Percentiles rank a stretch among this genome's conserved stretches.
These are phyloP conservation scores for Citrus reticulata DNA, from an alignment of 345 rosid species.

Conservation along the genomic window DNA sequence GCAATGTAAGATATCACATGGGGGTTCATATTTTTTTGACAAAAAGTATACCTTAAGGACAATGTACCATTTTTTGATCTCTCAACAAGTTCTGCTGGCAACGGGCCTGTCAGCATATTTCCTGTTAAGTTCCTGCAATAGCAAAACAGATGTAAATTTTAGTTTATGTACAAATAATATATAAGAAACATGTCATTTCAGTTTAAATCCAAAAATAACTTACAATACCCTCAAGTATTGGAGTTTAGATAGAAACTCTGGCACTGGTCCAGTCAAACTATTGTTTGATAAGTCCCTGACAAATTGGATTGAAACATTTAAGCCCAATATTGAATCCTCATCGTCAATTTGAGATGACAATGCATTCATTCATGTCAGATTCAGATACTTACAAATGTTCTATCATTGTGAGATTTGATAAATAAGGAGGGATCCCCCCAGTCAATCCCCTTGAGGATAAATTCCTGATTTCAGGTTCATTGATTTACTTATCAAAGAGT, in stretches of 20 bases:
- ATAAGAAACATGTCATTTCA: background rate
- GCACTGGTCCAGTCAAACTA: constrained; percentile 21
- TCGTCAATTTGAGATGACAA: background rate
- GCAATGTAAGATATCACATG: too few relatives aligned
- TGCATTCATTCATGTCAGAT: background rate
- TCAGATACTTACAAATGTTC: constrained; percentile 21
- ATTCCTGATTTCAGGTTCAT: constrained; percentile 11
- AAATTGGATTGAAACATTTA: background rate
- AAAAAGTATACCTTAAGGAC: constrained; percentile 9
- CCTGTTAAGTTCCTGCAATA: constrained; percentile 7
- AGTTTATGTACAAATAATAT: background rate
- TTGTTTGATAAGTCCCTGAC: constrained; percentile 30
- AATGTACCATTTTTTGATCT: constrained; percentile 6
- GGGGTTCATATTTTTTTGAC: background rate
- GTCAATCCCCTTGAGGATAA: constrained; percentile 31
- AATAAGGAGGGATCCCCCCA: constrained; percentile 21
- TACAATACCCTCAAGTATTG: constrained; percentile 20
- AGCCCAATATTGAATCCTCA: background rate
- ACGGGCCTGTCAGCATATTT: constrained; percentile 20
- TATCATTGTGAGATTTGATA: constrained; percentile 22
- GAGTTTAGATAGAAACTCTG: constrained; percentile 21
- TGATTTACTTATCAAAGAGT: background rate
- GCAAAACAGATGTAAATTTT: background rate
- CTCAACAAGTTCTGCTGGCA: constrained; percentile 17
- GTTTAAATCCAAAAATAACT: background rate